Percentiles rank a stretch among this genome's conserved stretches.
phyloP scores from a whole-genome alignment of 129 eudicot genomes.

The Ambrosia trifida region DNA sequence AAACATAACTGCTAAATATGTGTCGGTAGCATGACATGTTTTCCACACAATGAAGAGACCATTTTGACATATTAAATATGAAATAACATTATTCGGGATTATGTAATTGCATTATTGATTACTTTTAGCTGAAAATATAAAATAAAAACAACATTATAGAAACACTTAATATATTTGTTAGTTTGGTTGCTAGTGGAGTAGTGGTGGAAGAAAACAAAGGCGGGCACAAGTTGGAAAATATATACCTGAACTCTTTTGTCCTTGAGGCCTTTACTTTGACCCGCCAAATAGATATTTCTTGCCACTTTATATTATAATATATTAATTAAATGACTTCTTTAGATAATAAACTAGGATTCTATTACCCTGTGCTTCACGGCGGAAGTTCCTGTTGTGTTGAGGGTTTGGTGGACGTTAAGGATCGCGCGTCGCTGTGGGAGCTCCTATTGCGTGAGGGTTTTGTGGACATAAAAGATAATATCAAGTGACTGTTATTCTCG shows the following conservation, averaged over 20 bases:
- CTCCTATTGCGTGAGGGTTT: too few relatives aligned
- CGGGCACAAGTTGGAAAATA: slow-evolving; percentile 31
- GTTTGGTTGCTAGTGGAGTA: slow-evolving; percentile 17
- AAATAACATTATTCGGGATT: not conserved
- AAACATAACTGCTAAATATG: not conserved
- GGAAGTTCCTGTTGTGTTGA: too few relatives aligned
- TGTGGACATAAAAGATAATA: too few relatives aligned
- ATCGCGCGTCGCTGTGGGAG: too few relatives aligned
- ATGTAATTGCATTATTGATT: not conserved
- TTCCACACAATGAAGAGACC: not conserved
- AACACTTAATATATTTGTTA: not conserved
- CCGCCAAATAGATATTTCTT: slow-evolving; percentile 23
- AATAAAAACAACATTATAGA: not conserved
- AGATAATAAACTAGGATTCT: not conserved
- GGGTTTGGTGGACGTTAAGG: too few relatives aligned
- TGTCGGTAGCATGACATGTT: not conserved
- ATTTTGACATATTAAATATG: not conserved
- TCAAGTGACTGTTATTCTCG: too few relatives aligned
- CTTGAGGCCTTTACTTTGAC: slow-evolving; percentile 23
- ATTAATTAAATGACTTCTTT: not conserved
- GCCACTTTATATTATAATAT: not conserved
- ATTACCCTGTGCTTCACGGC: too few relatives aligned
- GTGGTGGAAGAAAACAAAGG: slow-evolving; percentile 26
- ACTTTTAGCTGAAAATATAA: not conserved
- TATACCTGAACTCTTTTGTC: slow-evolving; percentile 28